Conservation (phyloP, 208 protist species). For the Trypanosoma cruzi region DNA sequence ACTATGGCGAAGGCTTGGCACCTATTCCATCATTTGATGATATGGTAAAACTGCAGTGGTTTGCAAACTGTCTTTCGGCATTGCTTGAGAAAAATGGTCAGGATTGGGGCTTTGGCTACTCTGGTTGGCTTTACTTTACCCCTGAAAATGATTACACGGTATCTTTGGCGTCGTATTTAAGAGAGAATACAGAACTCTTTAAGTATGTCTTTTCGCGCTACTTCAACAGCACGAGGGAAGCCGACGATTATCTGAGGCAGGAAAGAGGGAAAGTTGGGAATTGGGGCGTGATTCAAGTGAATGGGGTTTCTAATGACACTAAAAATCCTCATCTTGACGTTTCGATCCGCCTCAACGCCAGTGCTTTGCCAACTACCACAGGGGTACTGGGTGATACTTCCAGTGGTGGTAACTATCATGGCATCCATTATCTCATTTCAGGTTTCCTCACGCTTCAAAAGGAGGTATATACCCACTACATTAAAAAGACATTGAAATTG, state of each 20-base stretch:
- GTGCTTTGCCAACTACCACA: constrained; percentile 29
- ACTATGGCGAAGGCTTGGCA: constrained; percentile 11
- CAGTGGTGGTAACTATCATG: constrained; percentile 29
- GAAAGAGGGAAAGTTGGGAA: constrained; percentile 23
- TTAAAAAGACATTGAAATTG: constrained; percentile 15
- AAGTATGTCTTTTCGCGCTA: constrained; percentile 41
- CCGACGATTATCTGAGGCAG: constrained; percentile 17
- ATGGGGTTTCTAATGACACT: constrained; percentile 23
- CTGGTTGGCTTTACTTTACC: constrained; percentile 49
- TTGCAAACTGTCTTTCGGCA: constrained; percentile 22
- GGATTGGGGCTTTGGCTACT: constrained; percentile 2
- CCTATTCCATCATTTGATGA: constrained; percentile 44
- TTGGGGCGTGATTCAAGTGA: constrained; percentile 57
- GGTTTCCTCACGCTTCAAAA: constrained; percentile 62
- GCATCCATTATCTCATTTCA: constrained; percentile 42
- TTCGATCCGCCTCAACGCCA: constrained; percentile 43
- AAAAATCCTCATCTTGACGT: constrained; percentile 36
- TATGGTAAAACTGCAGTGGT: constrained; percentile 57
- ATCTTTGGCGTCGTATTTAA: constrained; percentile 42
- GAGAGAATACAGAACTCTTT: constrained; percentile 33
- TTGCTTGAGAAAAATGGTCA: not conserved
- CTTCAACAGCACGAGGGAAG: constrained; percentile 27
- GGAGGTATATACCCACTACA: constrained; percentile 42
- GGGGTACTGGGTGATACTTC: constrained; percentile 22
- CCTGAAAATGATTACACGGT: constrained; percentile 37